Evolutionary conservation across 2,329 filamentous ascomycete species (phyloP).

Genomic region (Fusarium sp.): DNA sequence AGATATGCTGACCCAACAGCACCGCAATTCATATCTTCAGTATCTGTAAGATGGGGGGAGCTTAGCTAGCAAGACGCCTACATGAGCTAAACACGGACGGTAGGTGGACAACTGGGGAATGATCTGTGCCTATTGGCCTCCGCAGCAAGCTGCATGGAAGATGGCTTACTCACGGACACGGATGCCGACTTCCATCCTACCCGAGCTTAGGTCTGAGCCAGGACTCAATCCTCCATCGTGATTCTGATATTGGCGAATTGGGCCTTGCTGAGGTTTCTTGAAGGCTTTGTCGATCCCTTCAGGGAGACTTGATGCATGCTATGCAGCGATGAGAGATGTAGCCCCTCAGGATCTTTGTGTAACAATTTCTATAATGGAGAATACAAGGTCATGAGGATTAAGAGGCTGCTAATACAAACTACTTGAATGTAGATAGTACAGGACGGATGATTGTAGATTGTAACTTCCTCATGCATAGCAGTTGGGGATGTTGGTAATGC

Average conservation of each 20-base stretch:
- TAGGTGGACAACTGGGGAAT: not conserved
- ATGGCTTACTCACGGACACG: not conserved
- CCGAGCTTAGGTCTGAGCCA: not conserved
- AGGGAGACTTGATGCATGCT: not conserved
- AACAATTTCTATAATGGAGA: rapidly evolving
- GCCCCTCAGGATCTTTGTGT: too few species aligned
- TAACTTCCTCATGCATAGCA: not conserved
- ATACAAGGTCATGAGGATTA: rapidly evolving
- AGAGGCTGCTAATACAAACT: rapidly evolving
- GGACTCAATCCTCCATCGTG: not conserved
- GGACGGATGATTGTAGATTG: not conserved
- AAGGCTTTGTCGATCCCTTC: too few species aligned
- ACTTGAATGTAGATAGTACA: rapidly evolving
- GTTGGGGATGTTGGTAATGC: rapidly evolving
- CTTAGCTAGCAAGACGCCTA: too few species aligned
- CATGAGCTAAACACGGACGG: not conserved
- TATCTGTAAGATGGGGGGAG: not conserved
- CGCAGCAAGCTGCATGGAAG: not conserved
- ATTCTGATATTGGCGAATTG: not conserved
- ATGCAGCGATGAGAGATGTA: too few species aligned
- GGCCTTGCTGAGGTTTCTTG: rapidly evolving
- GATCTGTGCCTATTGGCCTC: not conserved
- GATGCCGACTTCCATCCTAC: too few species aligned
- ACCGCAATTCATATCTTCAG: too few species aligned
- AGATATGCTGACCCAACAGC: not conserved